Conservation (phyloP, 345 rosid species). For the Rhodamnia rubescens region DNA sequence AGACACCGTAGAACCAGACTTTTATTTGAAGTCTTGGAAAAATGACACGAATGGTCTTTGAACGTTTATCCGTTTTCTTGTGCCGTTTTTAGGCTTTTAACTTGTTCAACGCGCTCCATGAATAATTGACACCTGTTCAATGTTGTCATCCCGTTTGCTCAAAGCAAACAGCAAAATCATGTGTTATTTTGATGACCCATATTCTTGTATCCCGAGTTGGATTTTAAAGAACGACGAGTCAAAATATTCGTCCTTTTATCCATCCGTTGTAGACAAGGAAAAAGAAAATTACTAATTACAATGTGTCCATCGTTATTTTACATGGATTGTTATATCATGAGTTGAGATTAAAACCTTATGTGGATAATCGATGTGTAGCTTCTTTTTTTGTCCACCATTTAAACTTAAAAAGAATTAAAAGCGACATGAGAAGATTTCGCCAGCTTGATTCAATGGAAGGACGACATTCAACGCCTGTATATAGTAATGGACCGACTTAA, state of each 20-base stretch:
- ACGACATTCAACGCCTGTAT: fast-evolving
- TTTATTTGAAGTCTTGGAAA: fast-evolving
- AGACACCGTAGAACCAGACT: background rate
- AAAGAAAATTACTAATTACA: too few species aligned
- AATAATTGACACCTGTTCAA: fast-evolving
- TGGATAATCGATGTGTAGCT: background rate
- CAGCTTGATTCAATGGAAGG: background rate
- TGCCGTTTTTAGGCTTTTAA: fast-evolving
- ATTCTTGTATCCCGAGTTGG: background rate
- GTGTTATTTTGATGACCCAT: fast-evolving
- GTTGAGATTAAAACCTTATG: fast-evolving
- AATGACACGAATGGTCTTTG: background rate
- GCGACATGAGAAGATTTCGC: fast-evolving
- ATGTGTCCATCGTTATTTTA: background rate
- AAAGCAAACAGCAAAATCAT: background rate
- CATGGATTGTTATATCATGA: background rate
- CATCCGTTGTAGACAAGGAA: too few species aligned
- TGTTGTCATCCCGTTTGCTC: background rate
- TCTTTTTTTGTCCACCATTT: background rate
- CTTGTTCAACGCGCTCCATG: fast-evolving
- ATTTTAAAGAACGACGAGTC: background rate
- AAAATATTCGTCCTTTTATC: background rate
- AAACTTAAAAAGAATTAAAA: background rate
- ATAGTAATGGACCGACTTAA: too few species aligned
- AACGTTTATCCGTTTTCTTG: fast-evolving